A percentile compares a stretch with the other conserved stretches of the same genome.
Evolutionary conservation across 192 early-diverging fungal genomes (phyloP).

Genomic region (Podila minutissima): DNA sequence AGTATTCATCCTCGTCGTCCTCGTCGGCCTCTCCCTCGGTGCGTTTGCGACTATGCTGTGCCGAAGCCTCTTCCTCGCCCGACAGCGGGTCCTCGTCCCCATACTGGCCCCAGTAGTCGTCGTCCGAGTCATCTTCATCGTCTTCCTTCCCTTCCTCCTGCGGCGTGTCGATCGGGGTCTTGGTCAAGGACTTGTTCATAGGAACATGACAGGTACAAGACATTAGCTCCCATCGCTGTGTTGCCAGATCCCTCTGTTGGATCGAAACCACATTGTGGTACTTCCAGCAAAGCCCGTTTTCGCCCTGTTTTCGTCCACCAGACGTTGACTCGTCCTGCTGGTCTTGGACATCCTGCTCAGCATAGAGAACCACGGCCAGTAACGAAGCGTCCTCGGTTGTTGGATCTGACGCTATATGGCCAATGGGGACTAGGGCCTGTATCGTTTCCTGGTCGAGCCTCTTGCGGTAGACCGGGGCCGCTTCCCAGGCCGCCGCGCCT

Average conservation of each 20-base stretch:
- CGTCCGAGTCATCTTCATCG: conserved; percentile 19
- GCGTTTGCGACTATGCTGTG: background rate
- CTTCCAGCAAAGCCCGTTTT: conserved; percentile 13
- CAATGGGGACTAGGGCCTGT: conserved; percentile 38
- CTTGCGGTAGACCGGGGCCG: conserved; percentile 7
- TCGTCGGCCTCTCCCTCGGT: conserved; percentile 1
- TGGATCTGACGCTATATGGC: background rate
- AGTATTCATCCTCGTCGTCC: conserved; percentile 42
- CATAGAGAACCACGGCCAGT: background rate
- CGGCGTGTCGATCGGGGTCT: background rate
- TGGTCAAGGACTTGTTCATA: background rate
- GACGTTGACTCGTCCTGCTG: background rate
- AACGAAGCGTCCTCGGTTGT: background rate
- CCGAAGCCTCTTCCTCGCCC: background rate
- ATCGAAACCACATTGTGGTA: conserved; percentile 29
- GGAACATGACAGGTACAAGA: background rate
- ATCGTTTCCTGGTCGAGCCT: conserved; percentile 27
- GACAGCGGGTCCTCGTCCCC: conserved; percentile 17
- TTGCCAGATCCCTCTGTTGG: background rate
- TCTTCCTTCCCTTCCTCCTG: background rate
- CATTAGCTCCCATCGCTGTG: conserved; percentile 10
- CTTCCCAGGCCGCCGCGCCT: conserved; percentile 15
- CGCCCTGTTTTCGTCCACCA: background rate
- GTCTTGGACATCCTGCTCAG: conserved; percentile 1
- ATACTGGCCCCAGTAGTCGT: conserved; percentile 49